These are phyloP conservation scores for Pichia occidentalis DNA, from an alignment of 805 yeast genomes.

Conservation along the genomic window DNA sequence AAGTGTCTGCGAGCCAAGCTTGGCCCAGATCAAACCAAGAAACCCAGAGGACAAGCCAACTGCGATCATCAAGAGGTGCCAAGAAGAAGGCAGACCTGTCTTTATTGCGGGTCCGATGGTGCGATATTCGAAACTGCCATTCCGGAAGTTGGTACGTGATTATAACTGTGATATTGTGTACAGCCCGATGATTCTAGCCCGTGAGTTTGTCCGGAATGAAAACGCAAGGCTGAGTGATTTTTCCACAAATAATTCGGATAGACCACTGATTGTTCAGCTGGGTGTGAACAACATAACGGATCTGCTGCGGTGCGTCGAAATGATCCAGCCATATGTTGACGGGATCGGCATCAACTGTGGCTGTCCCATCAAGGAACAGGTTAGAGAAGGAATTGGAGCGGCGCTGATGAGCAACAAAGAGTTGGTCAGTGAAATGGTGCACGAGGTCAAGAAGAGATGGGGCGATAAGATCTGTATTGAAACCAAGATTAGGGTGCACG, in stretches of 20 bases:
- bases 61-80: slow-evolving; percentile 42
- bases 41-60: slow-evolving; percentile 47
- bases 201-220: slow-evolving; percentile 85
- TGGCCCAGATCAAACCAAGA: slow-evolving; percentile 24
- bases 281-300: slow-evolving; percentile 85
- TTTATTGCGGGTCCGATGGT: slow-evolving; percentile 94
- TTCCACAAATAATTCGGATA: slow-evolving; percentile 65
- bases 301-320: slow-evolving; percentile 71
- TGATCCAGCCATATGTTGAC: slow-evolving; percentile 88
- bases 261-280: slow-evolving; percentile 78
- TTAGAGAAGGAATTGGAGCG: slow-evolving; percentile 94
- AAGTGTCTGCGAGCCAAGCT: slow-evolving; percentile 14
- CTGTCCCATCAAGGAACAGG: slow-evolving; percentile 93
- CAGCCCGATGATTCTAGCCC: slow-evolving; percentile 92
- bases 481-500: slow-evolving; percentile 86
- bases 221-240: slow-evolving; percentile 81
- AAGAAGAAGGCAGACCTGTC: slow-evolving; percentile 46
- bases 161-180: slow-evolving; percentile 78
- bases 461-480: slow-evolving; percentile 73
- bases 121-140: slow-evolving; percentile 88
- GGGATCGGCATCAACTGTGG: slow-evolving; percentile 96
- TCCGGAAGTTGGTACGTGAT: slow-evolving; percentile 70
- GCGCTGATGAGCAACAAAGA: slow-evolving; percentile 85
- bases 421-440: slow-evolving; percentile 75
- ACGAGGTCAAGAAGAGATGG: slow-evolving; percentile 68